Evolutionary conservation across 768 basidiomycete species (phyloP).

Genomic region (Boletales sp.): DNA sequence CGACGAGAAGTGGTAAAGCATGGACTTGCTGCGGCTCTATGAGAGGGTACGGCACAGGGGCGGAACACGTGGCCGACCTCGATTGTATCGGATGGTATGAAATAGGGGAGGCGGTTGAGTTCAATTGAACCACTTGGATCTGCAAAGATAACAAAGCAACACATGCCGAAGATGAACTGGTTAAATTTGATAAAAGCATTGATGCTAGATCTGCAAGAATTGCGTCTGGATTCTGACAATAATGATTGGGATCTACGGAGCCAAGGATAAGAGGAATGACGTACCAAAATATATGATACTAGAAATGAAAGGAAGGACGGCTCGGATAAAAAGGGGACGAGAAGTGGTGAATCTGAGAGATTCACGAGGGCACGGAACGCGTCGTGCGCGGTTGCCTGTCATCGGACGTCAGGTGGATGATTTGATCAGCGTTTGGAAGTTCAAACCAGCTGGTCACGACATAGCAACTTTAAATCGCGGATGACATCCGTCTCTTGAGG

Average conservation of each 20-base stretch:
- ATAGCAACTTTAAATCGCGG: constrained; percentile 79
- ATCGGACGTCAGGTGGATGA: constrained; percentile 14
- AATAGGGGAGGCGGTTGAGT: constrained; percentile 39
- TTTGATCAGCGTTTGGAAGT: constrained; percentile 29
- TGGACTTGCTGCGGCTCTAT: constrained; percentile 49
- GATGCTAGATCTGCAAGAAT: constrained; percentile 90
- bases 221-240: constrained; percentile 75
- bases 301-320: constrained; percentile 73
- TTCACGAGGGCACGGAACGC: constrained; percentile 94
- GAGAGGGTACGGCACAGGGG: constrained; percentile 68
- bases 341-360: constrained; percentile 77
- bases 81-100: constrained; percentile 73
- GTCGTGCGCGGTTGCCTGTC: constrained; percentile 86
- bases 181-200: constrained; percentile 97
- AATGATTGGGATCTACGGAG: constrained; percentile 8
- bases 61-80: constrained; percentile 72
- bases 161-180: constrained; percentile 68
- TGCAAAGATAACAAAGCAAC: constrained; percentile 59
- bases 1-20: constrained; percentile 80
- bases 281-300: constrained; percentile 85
- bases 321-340: constrained; percentile 67
- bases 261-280: constrained; percentile 27
- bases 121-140: constrained; percentile 56
- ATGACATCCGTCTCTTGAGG: constrained; percentile 65
- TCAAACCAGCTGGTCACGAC: constrained; percentile 76